A percentile compares a stretch with the other conserved stretches of the same genome.
phyloP scores from a whole-genome alignment of 2,329 filamentous ascomycete species.

The Scedosporium apiospermum region DNA sequence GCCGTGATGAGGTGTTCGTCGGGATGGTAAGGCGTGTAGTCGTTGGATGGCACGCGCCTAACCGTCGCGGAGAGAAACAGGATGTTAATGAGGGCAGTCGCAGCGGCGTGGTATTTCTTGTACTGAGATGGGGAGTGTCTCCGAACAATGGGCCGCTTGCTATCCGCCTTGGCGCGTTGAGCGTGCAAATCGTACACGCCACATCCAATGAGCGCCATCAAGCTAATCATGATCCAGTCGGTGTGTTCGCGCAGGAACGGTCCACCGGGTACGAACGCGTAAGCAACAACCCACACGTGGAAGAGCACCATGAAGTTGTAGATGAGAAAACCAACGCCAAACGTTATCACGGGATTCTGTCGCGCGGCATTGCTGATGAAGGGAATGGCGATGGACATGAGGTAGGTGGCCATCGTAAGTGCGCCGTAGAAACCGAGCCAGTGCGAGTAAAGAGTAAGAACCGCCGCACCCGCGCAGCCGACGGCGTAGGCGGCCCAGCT shows the following conservation, averaged over 20 bases:
- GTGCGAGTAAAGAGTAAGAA: conserved; percentile 67
- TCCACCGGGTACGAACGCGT: conserved; percentile 93
- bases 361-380: conserved; percentile 68
- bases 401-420: conserved; percentile 64
- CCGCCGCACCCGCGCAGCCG: conserved; percentile 68
- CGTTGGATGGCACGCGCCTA: conserved; percentile 82
- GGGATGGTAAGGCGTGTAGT: conserved; percentile 83
- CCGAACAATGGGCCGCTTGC: conserved; percentile 13
- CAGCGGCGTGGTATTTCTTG: conserved; percentile 41
- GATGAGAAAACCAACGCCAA: conserved; percentile 79
- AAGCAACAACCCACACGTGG: conserved; percentile 97
- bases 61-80: conserved; percentile 74
- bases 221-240: conserved; percentile 87
- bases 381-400: conserved; percentile 69
- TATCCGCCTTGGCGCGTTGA: conserved; percentile 17
- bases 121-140: conserved; percentile 26
- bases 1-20: conserved; percentile 83
- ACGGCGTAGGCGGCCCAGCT: conserved; percentile 73
- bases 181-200: conserved; percentile 63
- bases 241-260: conserved; percentile 88
- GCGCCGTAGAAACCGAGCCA: conserved; percentile 89
- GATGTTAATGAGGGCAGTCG: conserved; percentile 68
- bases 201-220: conserved; percentile 73
- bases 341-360: conserved; percentile 68
- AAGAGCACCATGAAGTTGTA: conserved; percentile 96